Evolutionary conservation across 345 rosid genomes (phyloP).

Genomic region (Raphanus sativus): DNA sequence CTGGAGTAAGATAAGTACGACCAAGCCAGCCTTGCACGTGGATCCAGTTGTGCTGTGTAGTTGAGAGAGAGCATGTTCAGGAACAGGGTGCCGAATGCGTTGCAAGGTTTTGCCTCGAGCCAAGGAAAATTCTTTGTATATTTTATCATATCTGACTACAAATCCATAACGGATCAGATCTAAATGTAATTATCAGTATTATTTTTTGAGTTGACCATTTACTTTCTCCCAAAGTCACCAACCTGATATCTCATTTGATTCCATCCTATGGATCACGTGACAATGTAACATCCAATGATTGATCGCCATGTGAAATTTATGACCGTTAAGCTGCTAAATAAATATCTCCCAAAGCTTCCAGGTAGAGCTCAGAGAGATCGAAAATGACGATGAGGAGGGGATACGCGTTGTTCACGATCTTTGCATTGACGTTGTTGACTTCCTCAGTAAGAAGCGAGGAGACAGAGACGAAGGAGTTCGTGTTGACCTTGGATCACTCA

Average conservation of each 20-base stretch:
- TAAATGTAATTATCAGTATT: not conserved
- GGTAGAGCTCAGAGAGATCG: not conserved
- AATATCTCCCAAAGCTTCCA: slow-evolving; percentile 4
- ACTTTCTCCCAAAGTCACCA: slow-evolving; percentile 18
- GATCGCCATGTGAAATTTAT: too few relatives aligned
- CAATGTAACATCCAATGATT: slow-evolving; percentile 32
- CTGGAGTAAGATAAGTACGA: not conserved
- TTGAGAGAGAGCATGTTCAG: slow-evolving; percentile 40
- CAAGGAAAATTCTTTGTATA: slow-evolving; percentile 20
- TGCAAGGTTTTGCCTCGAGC: slow-evolving; percentile 64
- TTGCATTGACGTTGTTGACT: slow-evolving; percentile 38
- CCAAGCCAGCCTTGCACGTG: slow-evolving; percentile 31
- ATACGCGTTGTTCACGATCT: slow-evolving; percentile 39
- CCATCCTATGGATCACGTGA: slow-evolving; percentile 10
- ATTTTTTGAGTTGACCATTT: slow-evolving; percentile 6
- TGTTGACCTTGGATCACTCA: slow-evolving; percentile 78
- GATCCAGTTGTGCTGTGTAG: slow-evolving; percentile 4
- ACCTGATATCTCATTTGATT: slow-evolving; percentile 16
- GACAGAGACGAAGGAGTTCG: slow-evolving; percentile 69
- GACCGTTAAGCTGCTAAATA: slow-evolving; percentile 33
- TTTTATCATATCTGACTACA: not conserved
- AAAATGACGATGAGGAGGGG: slow-evolving; percentile 49
- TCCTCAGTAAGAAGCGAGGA: slow-evolving; percentile 50
- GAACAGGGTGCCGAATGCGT: slow-evolving; percentile 60
- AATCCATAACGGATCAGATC: not conserved